A percentile compares a stretch with the other conserved stretches of the same genome.
Evolutionary conservation across 2,329 filamentous ascomycete species (phyloP).

Genomic region (Chalaropsis thielavioides): DNA sequence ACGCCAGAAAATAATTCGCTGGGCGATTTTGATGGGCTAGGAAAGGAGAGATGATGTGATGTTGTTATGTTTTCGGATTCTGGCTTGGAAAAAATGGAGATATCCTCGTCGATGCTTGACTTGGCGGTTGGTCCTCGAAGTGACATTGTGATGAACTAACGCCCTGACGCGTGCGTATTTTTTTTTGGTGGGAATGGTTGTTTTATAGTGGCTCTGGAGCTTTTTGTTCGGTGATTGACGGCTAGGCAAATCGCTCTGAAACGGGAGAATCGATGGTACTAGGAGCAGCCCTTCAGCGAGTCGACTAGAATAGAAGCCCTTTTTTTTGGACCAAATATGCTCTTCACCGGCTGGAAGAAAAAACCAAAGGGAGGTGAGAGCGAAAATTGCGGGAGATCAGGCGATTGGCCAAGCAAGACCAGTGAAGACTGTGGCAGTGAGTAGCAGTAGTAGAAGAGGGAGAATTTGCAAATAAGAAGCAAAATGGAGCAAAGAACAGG

Average conservation of each 20-base stretch:
- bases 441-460: background rate
- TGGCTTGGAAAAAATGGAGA: conserved; percentile 6
- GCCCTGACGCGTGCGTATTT: background rate
- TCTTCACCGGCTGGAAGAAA: background rate
- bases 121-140: conserved; percentile 1
- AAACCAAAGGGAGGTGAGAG: background rate
- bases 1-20: conserved; percentile 38
- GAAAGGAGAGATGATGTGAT: background rate
- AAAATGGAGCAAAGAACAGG: background rate
- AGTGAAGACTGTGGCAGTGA: background rate
- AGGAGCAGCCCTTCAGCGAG: background rate
- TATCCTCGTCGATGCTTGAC: background rate
- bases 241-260: background rate
- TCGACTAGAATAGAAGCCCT: background rate
- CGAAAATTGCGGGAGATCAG: background rate
- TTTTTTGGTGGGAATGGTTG: background rate
- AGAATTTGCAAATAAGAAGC: background rate
- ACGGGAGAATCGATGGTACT: background rate
- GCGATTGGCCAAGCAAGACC: background rate
- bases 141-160: conserved; percentile 5
- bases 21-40: conserved; percentile 25
- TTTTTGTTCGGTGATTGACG: background rate
- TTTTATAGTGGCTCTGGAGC: background rate
- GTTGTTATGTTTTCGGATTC: background rate
- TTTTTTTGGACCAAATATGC: background rate